A percentile compares a stretch with the other conserved stretches of the same genome.
Evolutionary conservation across 768 basidiomycete species (phyloP).

Genomic region (Termitomyces heimii): DNA sequence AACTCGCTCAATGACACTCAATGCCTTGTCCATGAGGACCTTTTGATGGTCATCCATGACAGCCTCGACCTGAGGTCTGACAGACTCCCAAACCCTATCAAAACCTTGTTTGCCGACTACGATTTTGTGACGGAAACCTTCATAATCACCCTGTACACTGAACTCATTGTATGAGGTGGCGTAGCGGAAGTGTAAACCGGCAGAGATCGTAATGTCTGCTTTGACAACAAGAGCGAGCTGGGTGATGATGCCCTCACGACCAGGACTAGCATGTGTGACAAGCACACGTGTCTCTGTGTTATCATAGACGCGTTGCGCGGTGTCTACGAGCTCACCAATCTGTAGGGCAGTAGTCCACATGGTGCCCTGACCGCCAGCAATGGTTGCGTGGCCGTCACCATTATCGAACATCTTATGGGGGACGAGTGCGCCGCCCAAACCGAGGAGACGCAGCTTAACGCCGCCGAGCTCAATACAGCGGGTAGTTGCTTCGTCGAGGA

Average conservation of each 20-base stretch:
- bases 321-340: constrained; percentile 97
- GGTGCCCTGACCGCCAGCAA: constrained; percentile 95
- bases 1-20: constrained; percentile 77
- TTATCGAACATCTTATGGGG: constrained; percentile 95
- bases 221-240: constrained; percentile 89
- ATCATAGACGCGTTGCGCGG: constrained; percentile 91
- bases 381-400: constrained; percentile 91
- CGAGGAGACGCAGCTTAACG: constrained; percentile 89
- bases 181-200: constrained; percentile 97
- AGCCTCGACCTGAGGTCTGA: constrained; percentile 84
- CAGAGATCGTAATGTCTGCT: constrained; percentile 90
- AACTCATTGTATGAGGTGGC: constrained; percentile 96
- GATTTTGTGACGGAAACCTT: constrained; percentile 82
- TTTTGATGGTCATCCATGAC: constrained; percentile 91
- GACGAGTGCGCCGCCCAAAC: constrained; percentile 92
- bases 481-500: constrained; percentile 95
- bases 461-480: constrained; percentile 89
- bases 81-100: constrained; percentile 91
- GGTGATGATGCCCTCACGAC: constrained; percentile 87
- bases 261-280: constrained; percentile 87
- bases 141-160: constrained; percentile 84
- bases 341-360: constrained; percentile 99
- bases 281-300: constrained; percentile 90
- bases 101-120: constrained; percentile 73
- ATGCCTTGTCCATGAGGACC: constrained; percentile 81